Evolutionary conservation across 2,329 filamentous ascomycete genomes (phyloP).

Genomic region (Ophiognomonia clavigignenti-juglandacearum): DNA sequence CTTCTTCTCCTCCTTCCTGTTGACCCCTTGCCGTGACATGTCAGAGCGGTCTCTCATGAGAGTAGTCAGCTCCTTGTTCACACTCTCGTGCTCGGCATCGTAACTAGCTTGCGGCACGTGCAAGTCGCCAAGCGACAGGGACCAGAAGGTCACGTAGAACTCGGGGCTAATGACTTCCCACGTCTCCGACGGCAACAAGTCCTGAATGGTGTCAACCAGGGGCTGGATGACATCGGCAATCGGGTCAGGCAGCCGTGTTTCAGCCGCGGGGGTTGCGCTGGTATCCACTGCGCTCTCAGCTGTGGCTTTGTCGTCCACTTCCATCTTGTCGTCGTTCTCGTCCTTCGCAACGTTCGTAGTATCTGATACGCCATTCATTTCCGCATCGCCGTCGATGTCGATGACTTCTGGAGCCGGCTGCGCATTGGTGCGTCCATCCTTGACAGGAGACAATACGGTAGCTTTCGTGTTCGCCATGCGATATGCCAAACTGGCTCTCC

Average conservation of each 20-base stretch:
- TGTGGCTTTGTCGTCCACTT: constrained; percentile 23
- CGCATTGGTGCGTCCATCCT: constrained; percentile 26
- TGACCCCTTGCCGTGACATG: constrained; percentile 59
- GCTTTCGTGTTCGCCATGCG: constrained; percentile 39
- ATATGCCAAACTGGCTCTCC: constrained; percentile 67
- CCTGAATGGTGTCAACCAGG: constrained; percentile 64
- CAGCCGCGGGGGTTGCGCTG: constrained; percentile 23
- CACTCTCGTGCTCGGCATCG: constrained; percentile 64
- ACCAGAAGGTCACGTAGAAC: constrained; percentile 92
- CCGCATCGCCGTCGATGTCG: constrained; percentile 55
- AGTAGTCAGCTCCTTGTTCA: constrained; percentile 62
- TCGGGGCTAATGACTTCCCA: constrained; percentile 70
- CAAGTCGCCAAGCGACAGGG: constrained; percentile 77
- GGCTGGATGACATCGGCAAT: constrained; percentile 69
- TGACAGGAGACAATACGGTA: constrained; percentile 15
- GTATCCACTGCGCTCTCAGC: constrained; percentile 19
- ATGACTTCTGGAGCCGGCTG: constrained; percentile 21
- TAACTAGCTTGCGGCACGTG: constrained; percentile 74
- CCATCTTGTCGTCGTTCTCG: constrained; percentile 26
- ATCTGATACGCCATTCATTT: constrained; percentile 26
- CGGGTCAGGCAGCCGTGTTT: constrained; percentile 36
- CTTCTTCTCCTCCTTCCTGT: constrained; percentile 65
- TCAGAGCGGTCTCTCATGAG: constrained; percentile 70
- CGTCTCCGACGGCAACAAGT: constrained; percentile 54
- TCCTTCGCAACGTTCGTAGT: constrained; percentile 11